Evolutionary conservation across 345 rosid species (phyloP).

Genomic region (Rubroshorea leprosula): DNA sequence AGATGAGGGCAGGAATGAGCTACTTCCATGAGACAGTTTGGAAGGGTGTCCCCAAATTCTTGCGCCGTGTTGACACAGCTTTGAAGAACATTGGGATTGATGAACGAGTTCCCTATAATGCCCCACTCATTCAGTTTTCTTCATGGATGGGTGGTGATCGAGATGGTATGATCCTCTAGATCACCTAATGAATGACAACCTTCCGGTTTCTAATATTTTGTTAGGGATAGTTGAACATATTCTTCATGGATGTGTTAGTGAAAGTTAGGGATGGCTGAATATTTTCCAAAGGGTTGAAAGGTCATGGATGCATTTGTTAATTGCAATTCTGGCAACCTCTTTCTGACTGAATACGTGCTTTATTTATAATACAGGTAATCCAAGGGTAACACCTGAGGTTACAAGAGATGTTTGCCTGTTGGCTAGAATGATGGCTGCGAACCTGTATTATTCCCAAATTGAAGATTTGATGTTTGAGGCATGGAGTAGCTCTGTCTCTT

Average conservation of each 20-base stretch:
- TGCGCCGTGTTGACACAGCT: conserved; percentile 97
- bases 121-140: conserved; percentile 95
- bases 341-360: not conserved
- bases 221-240: no score
- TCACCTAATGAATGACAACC: not conserved
- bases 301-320: no score
- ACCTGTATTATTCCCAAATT: conserved; percentile 82
- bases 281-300: no score
- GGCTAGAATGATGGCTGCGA: conserved; percentile 99
- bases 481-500: not conserved
- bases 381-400: conserved; percentile 98
- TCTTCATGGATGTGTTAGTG: no score
- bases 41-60: conserved; percentile 98
- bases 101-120: conserved; percentile 95
- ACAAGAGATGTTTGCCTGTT: conserved; percentile 96
- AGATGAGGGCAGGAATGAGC: conserved; percentile 99
- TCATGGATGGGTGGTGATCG: conserved; percentile 99
- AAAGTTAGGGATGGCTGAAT: no score
- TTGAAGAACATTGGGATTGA: conserved; percentile 89
- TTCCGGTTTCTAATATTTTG: no score
- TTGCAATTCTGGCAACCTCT: no score
- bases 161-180: conserved; percentile 57
- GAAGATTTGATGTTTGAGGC: conserved; percentile 99
- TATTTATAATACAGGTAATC: conserved; percentile 58
- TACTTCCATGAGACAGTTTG: conserved; percentile 98